phyloP scores from a whole-genome alignment of 1,284 basidiomycete species.

The Ganoderma lucidum region DNA sequence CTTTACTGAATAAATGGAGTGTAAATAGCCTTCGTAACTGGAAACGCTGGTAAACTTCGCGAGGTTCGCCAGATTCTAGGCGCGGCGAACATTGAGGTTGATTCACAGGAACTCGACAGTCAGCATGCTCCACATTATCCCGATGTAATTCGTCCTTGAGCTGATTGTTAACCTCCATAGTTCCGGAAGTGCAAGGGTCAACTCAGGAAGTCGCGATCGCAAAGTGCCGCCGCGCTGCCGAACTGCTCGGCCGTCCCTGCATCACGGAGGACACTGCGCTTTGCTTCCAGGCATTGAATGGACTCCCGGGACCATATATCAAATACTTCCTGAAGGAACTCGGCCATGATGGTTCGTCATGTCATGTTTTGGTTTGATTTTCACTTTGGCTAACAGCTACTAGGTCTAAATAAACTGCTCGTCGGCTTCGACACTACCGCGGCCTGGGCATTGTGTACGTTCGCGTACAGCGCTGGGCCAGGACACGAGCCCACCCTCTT shows the following conservation, averaged over 20 bases:
- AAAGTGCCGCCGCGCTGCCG: conserved; percentile 89
- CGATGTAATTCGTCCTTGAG: too few species aligned
- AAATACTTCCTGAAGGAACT: conserved; percentile 88
- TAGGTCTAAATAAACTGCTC: conserved; percentile 88
- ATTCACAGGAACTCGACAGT: conserved; percentile 77
- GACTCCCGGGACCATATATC: conserved; percentile 97
- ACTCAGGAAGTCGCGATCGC: conserved; percentile 91
- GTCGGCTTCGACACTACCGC: conserved; percentile 83
- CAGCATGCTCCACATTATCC: conserved; percentile 38
- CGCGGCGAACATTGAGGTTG: conserved; percentile 66
- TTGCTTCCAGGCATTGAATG: conserved; percentile 88
- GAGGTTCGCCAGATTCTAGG: conserved; percentile 87
- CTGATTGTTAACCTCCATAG: conserved; percentile 47
- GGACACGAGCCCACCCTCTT: conserved; percentile 86
- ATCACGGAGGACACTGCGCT: conserved; percentile 98
- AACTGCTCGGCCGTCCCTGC: conserved; percentile 84
- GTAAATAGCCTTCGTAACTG: conserved; percentile 87
- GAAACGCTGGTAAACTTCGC: conserved; percentile 92
- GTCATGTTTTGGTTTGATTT: neutral
- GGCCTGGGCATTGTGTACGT: conserved; percentile 94
- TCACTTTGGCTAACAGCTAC: neutral
- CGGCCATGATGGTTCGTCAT: conserved; percentile 72
- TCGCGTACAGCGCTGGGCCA: conserved; percentile 91
- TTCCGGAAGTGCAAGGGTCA: conserved; percentile 94
- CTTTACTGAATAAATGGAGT: neutral